Percentiles rank a stretch among this genome's conserved stretches.
Evolutionary conservation across 306 rosid genomes (phyloP).

Genomic region (Prunus campanulata): DNA sequence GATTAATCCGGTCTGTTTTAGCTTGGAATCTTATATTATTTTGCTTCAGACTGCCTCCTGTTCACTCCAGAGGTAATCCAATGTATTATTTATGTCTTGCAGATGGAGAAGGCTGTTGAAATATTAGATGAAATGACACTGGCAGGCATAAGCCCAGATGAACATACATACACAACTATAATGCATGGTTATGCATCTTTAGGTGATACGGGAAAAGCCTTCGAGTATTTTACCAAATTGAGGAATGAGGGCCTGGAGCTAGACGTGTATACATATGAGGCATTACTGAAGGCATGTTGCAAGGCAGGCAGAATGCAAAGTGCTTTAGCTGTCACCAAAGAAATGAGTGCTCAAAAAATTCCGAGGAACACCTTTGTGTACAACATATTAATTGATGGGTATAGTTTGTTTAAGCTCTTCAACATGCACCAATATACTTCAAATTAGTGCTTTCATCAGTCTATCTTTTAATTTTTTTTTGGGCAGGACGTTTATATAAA

Average conservation of each 20-base stretch:
- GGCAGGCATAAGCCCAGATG: conserved; percentile 76
- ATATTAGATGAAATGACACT: conserved; percentile 84
- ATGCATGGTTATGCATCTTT: conserved; percentile 95
- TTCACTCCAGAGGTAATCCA: conserved; percentile 2
- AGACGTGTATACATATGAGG: conserved; percentile 86
- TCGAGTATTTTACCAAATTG: conserved; percentile 67
- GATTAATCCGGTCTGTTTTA: background rate
- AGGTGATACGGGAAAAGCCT: conserved; percentile 93
- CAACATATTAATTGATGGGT: conserved; percentile 96
- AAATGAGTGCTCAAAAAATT: conserved; percentile 78
- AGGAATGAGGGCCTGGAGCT: conserved; percentile 78
- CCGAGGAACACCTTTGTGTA: conserved; percentile 87
- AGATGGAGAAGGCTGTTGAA: conserved; percentile 82
- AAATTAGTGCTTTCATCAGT: conserved; percentile 11
- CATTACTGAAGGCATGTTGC: conserved; percentile 95
- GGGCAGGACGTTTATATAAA: background rate
- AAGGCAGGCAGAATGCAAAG: conserved; percentile 99
- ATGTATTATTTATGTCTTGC: conserved; percentile 33
- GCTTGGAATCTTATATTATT: background rate
- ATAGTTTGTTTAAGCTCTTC: conserved; percentile 27
- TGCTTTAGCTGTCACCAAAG: conserved; percentile 89
- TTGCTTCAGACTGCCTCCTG: background rate
- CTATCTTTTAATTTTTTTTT: conserved; percentile 3
- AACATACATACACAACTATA: conserved; percentile 85
- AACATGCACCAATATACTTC: background rate